These are phyloP conservation scores for Fusarium algeriense DNA, from an alignment of 2,329 filamentous ascomycete species.

Conservation along the genomic window DNA sequence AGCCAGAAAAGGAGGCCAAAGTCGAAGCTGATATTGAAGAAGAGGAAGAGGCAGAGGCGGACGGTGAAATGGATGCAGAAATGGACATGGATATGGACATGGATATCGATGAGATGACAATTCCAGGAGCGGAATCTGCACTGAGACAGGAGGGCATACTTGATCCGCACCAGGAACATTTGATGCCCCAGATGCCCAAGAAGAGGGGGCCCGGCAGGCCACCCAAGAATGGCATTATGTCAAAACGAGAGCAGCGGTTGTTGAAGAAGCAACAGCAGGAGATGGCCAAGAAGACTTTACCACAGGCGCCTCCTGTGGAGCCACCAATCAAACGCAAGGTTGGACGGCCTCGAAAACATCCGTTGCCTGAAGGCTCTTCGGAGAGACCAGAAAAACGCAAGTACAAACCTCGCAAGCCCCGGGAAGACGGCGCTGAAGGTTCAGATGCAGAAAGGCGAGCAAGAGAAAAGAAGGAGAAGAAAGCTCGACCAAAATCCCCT, in stretches of 20 bases:
- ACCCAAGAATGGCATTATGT: conserved; percentile 86
- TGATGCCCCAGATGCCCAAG: conserved; percentile 65
- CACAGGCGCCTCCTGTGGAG: conserved; percentile 61
- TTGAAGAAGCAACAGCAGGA: conserved; percentile 68
- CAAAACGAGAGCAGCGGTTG: conserved; percentile 77
- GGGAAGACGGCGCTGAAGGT: conserved; percentile 67
- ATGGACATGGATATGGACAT: conserved; percentile 35
- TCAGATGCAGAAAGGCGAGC: conserved; percentile 68
- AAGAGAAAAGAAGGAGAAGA: conserved; percentile 71
- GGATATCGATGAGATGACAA: conserved; percentile 45
- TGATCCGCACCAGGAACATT: conserved; percentile 49
- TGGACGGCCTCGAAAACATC: conserved; percentile 73
- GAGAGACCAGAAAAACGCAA: conserved; percentile 73
- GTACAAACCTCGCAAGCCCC: conserved; percentile 72
- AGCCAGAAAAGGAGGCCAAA: conserved; percentile 48
- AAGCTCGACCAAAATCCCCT: conserved; percentile 69
- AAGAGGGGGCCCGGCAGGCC: conserved; percentile 83
- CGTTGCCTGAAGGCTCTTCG: conserved; percentile 66
- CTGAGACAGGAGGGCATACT: conserved; percentile 49
- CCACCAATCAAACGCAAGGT: conserved; percentile 73
- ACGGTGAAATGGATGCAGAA: conserved; percentile 17
- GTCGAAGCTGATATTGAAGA: conserved; percentile 44
- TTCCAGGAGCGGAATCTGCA: conserved; percentile 42
- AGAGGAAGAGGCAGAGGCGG: conserved; percentile 6
- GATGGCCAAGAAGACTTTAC: conserved; percentile 64